phyloP scores from a whole-genome alignment of 2,329 filamentous ascomycete genomes.

The Clonostachys solani region DNA sequence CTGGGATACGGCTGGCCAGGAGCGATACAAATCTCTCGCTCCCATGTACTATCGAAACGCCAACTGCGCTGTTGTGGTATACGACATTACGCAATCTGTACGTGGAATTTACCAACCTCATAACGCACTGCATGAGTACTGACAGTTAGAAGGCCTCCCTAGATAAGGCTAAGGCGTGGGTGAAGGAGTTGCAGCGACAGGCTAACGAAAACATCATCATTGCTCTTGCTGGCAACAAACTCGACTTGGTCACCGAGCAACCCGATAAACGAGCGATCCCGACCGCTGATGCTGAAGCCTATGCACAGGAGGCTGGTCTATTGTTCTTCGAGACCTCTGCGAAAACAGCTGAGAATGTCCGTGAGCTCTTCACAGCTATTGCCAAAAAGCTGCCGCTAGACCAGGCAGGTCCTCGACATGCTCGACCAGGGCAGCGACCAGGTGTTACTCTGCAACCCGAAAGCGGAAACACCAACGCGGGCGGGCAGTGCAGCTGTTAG shows the following conservation, averaged over 20 bases:
- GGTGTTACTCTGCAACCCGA: conserved; percentile 55
- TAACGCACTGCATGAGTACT: not conserved
- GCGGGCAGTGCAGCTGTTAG: conserved; percentile 54
- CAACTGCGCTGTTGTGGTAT: conserved; percentile 98
- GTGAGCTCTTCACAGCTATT: conserved; percentile 93
- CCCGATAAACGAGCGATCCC: conserved; percentile 93
- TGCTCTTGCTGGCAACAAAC: conserved; percentile 94
- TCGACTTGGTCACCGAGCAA: conserved; percentile 90
- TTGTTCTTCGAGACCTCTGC: conserved; percentile 99
- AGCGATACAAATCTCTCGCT: conserved; percentile 97
- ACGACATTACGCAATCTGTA: conserved; percentile 99
- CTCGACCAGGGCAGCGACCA: conserved; percentile 60
- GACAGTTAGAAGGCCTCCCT: conserved; percentile 67
- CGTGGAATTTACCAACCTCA: conserved; percentile 23
- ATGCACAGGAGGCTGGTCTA: conserved; percentile 87
- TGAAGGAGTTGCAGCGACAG: conserved; percentile 97
- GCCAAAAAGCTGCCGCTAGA: conserved; percentile 97
- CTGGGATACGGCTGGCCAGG: conserved; percentile 98
- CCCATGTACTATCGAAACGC: conserved; percentile 99
- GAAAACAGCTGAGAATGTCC: conserved; percentile 95
- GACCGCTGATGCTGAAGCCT: conserved; percentile 88
- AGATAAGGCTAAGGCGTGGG: conserved; percentile 99
- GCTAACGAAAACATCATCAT: conserved; percentile 99
- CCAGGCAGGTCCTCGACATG: conserved; percentile 86
- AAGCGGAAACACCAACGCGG: conserved; percentile 51